These are phyloP conservation scores for Phytophthora aleatoria DNA, from an alignment of 352 stramenopile species.

Conservation along the genomic window DNA sequence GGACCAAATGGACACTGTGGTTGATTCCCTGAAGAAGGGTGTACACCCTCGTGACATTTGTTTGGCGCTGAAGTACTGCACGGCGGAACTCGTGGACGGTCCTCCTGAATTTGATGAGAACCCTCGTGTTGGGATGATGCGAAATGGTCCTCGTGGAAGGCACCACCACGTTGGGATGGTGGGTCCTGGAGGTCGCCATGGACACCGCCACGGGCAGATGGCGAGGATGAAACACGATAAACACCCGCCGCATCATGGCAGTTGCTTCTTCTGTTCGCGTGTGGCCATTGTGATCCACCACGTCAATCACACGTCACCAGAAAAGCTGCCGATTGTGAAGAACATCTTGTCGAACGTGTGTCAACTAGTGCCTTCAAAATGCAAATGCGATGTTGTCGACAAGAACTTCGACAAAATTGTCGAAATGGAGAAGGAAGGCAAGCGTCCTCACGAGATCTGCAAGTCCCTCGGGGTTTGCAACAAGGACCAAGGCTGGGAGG, in stretches of 20 bases:
- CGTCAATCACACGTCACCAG: slow-evolving; percentile 42
- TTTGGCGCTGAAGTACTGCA: slow-evolving; percentile 48
- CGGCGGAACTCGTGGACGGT: slow-evolving; percentile 7
- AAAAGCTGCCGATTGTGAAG: slow-evolving; percentile 56
- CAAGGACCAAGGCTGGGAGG: slow-evolving; percentile 21
- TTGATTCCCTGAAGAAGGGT: slow-evolving; percentile 53
- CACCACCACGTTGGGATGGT: slow-evolving; percentile 25
- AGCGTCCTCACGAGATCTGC: slow-evolving; percentile 56
- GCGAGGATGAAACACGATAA: slow-evolving; percentile 13
- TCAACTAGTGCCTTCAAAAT: slow-evolving; percentile 44
- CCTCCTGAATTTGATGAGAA: slow-evolving; percentile 16
- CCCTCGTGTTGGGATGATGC: slow-evolving; percentile 30
- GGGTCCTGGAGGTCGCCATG: slow-evolving; percentile 17
- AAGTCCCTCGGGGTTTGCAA: slow-evolving; percentile 54
- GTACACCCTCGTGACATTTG: slow-evolving; percentile 53
- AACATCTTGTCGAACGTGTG: slow-evolving; percentile 53
- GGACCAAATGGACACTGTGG: slow-evolving; percentile 45
- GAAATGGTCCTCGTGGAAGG: slow-evolving; percentile 26
- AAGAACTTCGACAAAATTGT: slow-evolving; percentile 77
- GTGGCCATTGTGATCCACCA: slow-evolving; percentile 50
- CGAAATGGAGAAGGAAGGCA: slow-evolving; percentile 55
- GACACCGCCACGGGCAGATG: background rate
- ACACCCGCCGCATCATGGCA: slow-evolving; percentile 20
- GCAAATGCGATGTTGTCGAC: slow-evolving; percentile 54
- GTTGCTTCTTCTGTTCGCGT: slow-evolving; percentile 63